phyloP scores from a whole-genome alignment of 2,329 filamentous ascomycete species.

The Fusarium pseudocircinatum region DNA sequence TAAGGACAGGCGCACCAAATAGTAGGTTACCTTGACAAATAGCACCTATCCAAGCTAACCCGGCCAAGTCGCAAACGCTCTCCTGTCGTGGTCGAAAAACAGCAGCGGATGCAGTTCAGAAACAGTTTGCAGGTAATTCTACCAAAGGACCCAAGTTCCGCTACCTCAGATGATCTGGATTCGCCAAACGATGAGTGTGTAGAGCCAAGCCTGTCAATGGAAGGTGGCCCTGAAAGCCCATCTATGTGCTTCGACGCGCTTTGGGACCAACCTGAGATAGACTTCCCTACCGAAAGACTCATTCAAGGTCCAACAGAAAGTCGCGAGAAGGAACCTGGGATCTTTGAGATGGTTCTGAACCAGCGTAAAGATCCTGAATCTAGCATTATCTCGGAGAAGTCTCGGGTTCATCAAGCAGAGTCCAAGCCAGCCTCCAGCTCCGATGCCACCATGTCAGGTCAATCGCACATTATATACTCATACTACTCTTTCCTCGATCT shows the following conservation, averaged over 20 bases:
- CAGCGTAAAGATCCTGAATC: neutral
- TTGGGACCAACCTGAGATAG: neutral
- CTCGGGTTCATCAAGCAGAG: neutral
- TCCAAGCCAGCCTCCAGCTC: neutral
- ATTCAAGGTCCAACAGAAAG: neutral
- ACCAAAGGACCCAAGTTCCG: neutral
- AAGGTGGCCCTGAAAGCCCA: neutral
- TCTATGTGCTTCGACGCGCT: neutral
- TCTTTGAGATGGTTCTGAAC: neutral
- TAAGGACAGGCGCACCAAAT: conserved; percentile 12
- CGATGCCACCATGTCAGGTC: neutral
- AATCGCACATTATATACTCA: conserved; percentile 23
- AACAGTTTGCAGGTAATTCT: neutral
- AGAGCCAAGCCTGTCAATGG: neutral
- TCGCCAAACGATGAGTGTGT: neutral
- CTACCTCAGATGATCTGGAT: neutral
- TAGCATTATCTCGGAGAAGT: neutral
- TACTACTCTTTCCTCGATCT: conserved; percentile 14
- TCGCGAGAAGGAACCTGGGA: neutral
- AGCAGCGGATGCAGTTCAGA: neutral
- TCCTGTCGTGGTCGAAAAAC: neutral
- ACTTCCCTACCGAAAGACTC: neutral
- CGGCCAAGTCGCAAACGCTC: neutral
- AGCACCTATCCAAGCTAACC: neutral
- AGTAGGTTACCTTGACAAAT: neutral